These are phyloP conservation scores for Trametes villosa DNA, from an alignment of 768 basidiomycete species.

Conservation along the genomic window DNA sequence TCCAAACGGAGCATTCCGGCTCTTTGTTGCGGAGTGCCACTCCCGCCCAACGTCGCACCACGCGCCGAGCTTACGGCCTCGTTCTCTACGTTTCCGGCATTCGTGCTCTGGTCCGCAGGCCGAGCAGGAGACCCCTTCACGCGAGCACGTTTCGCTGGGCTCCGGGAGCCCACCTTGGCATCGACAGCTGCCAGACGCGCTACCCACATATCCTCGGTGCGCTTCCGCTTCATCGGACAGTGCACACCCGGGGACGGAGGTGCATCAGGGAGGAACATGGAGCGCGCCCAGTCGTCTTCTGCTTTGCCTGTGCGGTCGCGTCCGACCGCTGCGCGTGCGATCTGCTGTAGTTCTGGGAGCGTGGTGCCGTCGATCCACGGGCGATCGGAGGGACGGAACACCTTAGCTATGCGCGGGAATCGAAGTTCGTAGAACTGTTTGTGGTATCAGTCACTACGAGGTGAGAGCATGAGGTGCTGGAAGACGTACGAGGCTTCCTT, in stretches of 20 bases:
- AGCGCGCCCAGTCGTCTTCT: slow-evolving; percentile 49
- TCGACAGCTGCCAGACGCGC: slow-evolving; percentile 41
- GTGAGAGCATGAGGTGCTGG: not conserved
- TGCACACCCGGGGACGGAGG: slow-evolving; percentile 44
- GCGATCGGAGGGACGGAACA: slow-evolving; percentile 63
- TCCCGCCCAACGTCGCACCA: not conserved
- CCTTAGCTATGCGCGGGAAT: slow-evolving; percentile 79
- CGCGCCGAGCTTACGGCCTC: no score
- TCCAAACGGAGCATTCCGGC: slow-evolving; percentile 14
- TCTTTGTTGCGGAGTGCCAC: not conserved
- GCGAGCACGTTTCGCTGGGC: slow-evolving; percentile 9
- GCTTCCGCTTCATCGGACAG: slow-evolving; percentile 44
- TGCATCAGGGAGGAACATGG: slow-evolving; percentile 43
- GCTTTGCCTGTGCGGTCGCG: slow-evolving; percentile 55
- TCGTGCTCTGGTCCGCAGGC: not conserved
- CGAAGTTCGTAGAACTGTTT: slow-evolving; percentile 80
- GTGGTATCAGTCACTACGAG: not conserved
- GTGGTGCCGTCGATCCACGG: slow-evolving; percentile 61
- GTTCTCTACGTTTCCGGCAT: not conserved
- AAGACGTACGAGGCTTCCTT: slow-evolving; percentile 50
- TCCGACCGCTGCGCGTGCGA: slow-evolving; percentile 60
- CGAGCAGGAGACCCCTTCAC: not conserved
- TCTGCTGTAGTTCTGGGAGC: slow-evolving; percentile 53
- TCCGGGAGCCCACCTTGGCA: slow-evolving; percentile 20
- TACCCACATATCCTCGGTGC: slow-evolving; percentile 46